Evolutionary conservation across 2,329 filamentous ascomycete genomes (phyloP).

Genomic region (Nigrospora sphaerica): DNA sequence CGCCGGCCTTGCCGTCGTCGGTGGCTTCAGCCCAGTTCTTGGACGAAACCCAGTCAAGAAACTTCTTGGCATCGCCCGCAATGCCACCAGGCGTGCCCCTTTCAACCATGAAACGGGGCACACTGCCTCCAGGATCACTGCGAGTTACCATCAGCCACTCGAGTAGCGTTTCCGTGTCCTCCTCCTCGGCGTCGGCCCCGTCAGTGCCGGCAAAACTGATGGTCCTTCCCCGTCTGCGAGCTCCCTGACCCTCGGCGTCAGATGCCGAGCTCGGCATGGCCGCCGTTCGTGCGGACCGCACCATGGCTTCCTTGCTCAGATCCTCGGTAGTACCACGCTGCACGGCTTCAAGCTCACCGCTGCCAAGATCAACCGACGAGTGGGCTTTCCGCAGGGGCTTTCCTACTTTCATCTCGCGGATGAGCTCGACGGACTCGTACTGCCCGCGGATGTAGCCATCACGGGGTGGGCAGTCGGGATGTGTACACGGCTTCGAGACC

Average conservation of each 20-base stretch:
- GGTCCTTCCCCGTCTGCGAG: conserved; percentile 20
- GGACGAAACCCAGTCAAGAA: conserved; percentile 63
- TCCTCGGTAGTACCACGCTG: conserved; percentile 13
- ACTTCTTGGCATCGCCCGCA: conserved; percentile 70
- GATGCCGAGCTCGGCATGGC: conserved; percentile 9
- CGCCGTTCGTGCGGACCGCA: conserved; percentile 30
- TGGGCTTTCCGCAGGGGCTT: conserved; percentile 31
- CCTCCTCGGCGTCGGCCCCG: conserved; percentile 12
- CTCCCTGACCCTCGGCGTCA: conserved; percentile 21
- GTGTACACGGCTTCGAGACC: conserved; percentile 75
- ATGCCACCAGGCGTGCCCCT: conserved; percentile 79
- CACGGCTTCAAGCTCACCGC: conserved; percentile 21
- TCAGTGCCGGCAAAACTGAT: conserved; percentile 20
- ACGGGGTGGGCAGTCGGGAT: conserved; percentile 64
- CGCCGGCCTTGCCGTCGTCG: conserved; percentile 7
- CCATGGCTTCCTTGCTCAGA: conserved; percentile 32
- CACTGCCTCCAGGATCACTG: conserved; percentile 81
- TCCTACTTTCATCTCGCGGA: conserved; percentile 68
- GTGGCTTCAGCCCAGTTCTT: conserved; percentile 26
- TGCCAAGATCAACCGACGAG: conserved; percentile 36
- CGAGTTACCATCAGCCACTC: conserved; percentile 94
- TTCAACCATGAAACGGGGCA: conserved; percentile 87
- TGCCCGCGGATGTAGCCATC: conserved; percentile 73
- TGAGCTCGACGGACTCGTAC: conserved; percentile 89
- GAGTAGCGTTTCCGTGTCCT: conserved; percentile 38